A percentile compares a stretch with the other conserved stretches of the same genome.
Conservation (phyloP, 78 protist genomes). For the Mastigamoeba balamuthi region DNA sequence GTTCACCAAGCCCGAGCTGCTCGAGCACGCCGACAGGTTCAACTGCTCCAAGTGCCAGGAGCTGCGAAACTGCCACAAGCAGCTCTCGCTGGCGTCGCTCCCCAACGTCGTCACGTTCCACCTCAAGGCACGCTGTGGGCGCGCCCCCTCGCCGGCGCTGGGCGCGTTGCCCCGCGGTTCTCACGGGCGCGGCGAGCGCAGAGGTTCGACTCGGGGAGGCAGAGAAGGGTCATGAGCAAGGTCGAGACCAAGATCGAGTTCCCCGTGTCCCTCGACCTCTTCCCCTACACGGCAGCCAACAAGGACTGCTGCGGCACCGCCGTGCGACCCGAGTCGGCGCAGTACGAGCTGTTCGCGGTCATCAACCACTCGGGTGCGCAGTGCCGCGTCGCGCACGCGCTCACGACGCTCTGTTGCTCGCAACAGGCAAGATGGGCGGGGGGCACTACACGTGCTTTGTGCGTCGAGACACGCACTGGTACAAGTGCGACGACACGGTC, state of each 20-base stretch:
- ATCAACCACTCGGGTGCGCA: not conserved
- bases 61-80: not conserved
- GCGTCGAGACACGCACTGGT: not conserved
- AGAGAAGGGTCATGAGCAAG: not conserved
- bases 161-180: too few relatives aligned
- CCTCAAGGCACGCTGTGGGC: conserved; percentile 1
- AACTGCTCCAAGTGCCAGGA: not conserved
- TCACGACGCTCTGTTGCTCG: too few relatives aligned
- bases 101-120: not conserved
- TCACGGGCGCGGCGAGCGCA: not conserved
- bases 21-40: not conserved
- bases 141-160: not conserved
- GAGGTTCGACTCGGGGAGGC: not conserved
- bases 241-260: not conserved
- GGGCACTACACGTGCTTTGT: conserved; percentile 4
- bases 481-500: not conserved
- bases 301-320: not conserved
- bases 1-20: not conserved
- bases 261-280: not conserved
- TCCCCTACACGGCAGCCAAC: not conserved
- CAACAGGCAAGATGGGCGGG: not conserved
- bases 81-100: not conserved
- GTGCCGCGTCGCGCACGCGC: too few relatives aligned
- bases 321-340: not conserved
- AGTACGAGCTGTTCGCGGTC: not conserved